Evolutionary conservation across 805 yeast species (phyloP), one percentile per base, ranked within the genome.

Genomic region (Ogataea siamensis): DNA sequence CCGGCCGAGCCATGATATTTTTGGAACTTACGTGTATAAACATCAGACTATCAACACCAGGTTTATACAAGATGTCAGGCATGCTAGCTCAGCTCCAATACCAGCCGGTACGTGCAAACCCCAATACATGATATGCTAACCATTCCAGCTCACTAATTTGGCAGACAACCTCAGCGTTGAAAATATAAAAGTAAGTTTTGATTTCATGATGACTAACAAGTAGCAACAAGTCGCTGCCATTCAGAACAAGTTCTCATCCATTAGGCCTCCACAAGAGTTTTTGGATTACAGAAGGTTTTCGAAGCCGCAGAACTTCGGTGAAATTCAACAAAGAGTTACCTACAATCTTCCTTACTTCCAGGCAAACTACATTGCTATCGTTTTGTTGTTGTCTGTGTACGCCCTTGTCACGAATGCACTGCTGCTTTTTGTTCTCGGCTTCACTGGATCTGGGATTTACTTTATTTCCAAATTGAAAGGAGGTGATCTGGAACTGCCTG

Each of bases 201-300:
- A 16, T 22, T 11, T n/a, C 7, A 10, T 5, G n/a, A 17, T 18
- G 13, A 20, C 29, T 17, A 32, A 20, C 18, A 11, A 5, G n/a
- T 13, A 46, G 49, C 48, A 44, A 42, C 53, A 46, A 15, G 41
- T 78, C 15, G 66, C 63, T 20, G 51, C 79, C 3, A 50, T 91
- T 34, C 87, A 83, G 57, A 55, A 71, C 25, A 76, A 80, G 46
- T 68, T 88, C 45, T 64, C 93, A 32, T 76, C 84, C 53, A 63
- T 93, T 45, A 82, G 85, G 57, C 87, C 97, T 24, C 89, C 94
- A 28, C 93, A 83, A 63, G 99, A 93, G 61, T 93, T 93, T 60
- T 87, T 93, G 57, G 97, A 93, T 60, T 65, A 85, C 57, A 84
- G 88, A 63, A 81, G 95, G 60, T 63, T 93, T 45, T 84, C 95